phyloP scores from a whole-genome alignment of 768 basidiomycete genomes.

The Pleurotus cornucopiae region DNA sequence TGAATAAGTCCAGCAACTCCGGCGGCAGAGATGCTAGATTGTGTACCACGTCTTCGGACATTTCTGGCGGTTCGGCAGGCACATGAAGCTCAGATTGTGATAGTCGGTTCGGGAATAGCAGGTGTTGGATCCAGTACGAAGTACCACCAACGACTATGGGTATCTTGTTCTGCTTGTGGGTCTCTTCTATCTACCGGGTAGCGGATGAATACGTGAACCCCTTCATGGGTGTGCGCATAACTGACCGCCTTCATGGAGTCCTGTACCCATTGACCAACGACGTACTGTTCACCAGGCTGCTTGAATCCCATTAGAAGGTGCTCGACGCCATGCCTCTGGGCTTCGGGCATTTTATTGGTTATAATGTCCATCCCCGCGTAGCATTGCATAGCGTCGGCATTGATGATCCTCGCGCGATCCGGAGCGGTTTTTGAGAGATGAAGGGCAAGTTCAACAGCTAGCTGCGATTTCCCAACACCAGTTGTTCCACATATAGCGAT shows the following conservation, averaged over 20 bases:
- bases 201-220: constrained; percentile 8
- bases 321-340: constrained; percentile 75
- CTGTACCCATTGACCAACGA: constrained; percentile 82
- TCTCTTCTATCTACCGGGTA: constrained; percentile 63
- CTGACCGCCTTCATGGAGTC: constrained; percentile 77
- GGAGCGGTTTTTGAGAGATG: constrained; percentile 44
- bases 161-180: constrained; percentile 55
- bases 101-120: constrained; percentile 82
- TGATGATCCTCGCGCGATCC: constrained; percentile 75
- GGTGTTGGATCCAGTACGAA: constrained; percentile 95
- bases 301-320: constrained; percentile 91
- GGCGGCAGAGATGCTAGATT: constrained; percentile 42
- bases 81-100: constrained; percentile 19
- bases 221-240: constrained; percentile 11
- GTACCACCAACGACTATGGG: constrained; percentile 96
- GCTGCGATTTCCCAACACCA: constrained; percentile 91
- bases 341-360: constrained; percentile 85
- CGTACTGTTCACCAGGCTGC: constrained; percentile 80
- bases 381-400: constrained; percentile 97
- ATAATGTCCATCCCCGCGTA: constrained; percentile 89
- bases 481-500: constrained; percentile 92
- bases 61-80: constrained; percentile 5
- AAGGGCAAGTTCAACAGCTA: constrained; percentile 84
- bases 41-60: constrained; percentile 34
- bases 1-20: constrained; percentile 45